Evolutionary conservation across 306 rosid genomes (phyloP).

Genomic region (Hippophae rhamnoides): DNA sequence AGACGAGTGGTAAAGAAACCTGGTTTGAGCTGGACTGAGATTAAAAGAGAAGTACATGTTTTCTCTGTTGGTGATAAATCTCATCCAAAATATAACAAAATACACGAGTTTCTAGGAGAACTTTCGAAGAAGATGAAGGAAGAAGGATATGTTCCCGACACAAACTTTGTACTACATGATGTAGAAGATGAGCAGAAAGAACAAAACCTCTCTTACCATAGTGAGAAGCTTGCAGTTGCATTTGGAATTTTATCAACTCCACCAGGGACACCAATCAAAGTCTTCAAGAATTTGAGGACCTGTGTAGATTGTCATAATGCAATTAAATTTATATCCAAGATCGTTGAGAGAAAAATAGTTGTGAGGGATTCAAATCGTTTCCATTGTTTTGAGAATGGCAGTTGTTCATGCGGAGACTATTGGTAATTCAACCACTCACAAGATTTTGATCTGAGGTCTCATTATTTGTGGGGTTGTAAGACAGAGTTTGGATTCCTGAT

Average conservation of each 20-base stretch:
- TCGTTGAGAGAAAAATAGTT: slow-evolving; percentile 33
- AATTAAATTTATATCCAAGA: slow-evolving; percentile 46
- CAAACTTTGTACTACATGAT: slow-evolving; percentile 54
- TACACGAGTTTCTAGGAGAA: slow-evolving; percentile 35
- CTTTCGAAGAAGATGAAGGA: slow-evolving; percentile 48
- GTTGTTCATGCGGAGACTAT: slow-evolving; percentile 48
- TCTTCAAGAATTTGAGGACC: slow-evolving; percentile 59
- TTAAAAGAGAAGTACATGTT: slow-evolving; percentile 44
- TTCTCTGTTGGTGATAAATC: slow-evolving; percentile 52
- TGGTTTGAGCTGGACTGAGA: slow-evolving; percentile 64
- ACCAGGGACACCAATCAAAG: slow-evolving; percentile 43
- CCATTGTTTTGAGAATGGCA: slow-evolving; percentile 54
- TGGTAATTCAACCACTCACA: slow-evolving; percentile 22
- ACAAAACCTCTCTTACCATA: slow-evolving; percentile 56
- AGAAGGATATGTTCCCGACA: slow-evolving; percentile 63
- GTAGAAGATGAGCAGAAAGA: slow-evolving; percentile 61
- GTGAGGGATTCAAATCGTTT: slow-evolving; percentile 62
- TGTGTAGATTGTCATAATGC: slow-evolving; percentile 62
- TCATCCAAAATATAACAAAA: slow-evolving; percentile 47
- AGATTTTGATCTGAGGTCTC: not conserved
- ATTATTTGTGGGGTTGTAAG: too few species aligned
- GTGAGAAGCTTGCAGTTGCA: slow-evolving; percentile 63
- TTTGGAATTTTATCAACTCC: slow-evolving; percentile 63
- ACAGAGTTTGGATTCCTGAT: too few species aligned
- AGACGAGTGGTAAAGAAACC: slow-evolving; percentile 43